Percentiles rank a stretch among this genome's conserved stretches.
These are phyloP conservation scores for Rhodotorula glutinis DNA, from an alignment of 1,284 basidiomycete genomes.

Conservation along the genomic window DNA sequence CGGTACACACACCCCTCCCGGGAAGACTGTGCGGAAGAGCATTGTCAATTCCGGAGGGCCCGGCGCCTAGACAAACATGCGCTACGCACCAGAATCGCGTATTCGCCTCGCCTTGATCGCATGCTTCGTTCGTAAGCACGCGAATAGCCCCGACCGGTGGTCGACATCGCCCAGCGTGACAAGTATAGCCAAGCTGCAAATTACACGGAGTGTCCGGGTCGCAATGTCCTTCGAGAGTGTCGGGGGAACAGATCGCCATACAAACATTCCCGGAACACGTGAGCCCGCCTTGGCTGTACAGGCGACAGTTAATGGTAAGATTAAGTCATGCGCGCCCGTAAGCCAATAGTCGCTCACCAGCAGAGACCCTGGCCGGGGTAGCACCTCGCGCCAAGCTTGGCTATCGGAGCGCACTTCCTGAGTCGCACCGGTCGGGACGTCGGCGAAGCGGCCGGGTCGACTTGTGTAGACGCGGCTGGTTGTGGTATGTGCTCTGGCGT, in stretches of 20 bases:
- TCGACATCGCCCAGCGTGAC: conserved; percentile 32
- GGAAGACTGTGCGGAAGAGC: conserved; percentile 17
- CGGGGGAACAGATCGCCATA: conserved; percentile 22
- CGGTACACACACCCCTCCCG: conserved; percentile 23
- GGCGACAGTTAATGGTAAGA: background rate
- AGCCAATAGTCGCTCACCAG: conserved; percentile 25
- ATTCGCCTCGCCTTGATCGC: conserved; percentile 37
- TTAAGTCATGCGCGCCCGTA: background rate
- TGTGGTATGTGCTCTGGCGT: no score
- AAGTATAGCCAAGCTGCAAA: conserved; percentile 30
- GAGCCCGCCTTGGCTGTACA: conserved; percentile 17
- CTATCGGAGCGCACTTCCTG: no score
- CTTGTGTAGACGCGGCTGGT: background rate
- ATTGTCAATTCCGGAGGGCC: background rate
- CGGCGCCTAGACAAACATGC: no score
- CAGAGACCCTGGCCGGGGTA: conserved; percentile 13
- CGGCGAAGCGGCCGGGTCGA: background rate
- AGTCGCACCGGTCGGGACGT: background rate
- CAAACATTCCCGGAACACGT: conserved; percentile 27
- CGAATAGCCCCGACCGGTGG: conserved; percentile 29
- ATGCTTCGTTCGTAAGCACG: conserved; percentile 22
- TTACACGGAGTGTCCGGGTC: conserved; percentile 30
- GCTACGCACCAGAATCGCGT: conserved; percentile 34
- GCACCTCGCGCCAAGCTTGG: conserved; percentile 16
- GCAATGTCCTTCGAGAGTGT: conserved; percentile 37